Evolutionary conservation across 768 basidiomycete species (phyloP).

Genomic region (Lactarius evosmus): DNA sequence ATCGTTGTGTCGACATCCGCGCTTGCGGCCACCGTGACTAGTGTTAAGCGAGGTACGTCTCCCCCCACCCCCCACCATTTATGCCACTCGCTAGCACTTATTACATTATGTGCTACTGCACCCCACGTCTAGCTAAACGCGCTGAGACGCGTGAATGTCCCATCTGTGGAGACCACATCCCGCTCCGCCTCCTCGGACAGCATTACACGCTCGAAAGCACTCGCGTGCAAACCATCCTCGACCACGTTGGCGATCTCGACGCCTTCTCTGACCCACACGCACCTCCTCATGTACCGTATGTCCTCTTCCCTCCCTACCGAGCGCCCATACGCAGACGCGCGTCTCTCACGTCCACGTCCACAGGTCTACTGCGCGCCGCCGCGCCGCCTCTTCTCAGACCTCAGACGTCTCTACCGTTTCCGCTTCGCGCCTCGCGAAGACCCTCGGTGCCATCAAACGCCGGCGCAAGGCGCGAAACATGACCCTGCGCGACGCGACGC

Average conservation of each 20-base stretch:
- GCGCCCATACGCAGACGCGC: slow-evolving; percentile 17
- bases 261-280: slow-evolving; percentile 45
- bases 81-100: background rate
- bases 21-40: background rate
- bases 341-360: slow-evolving; percentile 37
- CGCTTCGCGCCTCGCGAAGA: slow-evolving; percentile 43
- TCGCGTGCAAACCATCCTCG: slow-evolving; percentile 65
- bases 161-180: slow-evolving; percentile 68
- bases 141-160: slow-evolving; percentile 76
- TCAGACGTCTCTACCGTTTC: slow-evolving; percentile 29
- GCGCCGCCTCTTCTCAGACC: slow-evolving; percentile 43
- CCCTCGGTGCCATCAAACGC: slow-evolving; percentile 60
- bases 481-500: slow-evolving; percentile 64
- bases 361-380: slow-evolving; percentile 35
- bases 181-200: slow-evolving; percentile 61
- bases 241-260: slow-evolving; percentile 58
- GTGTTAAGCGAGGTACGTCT: slow-evolving; percentile 18
- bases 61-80: too few relatives aligned
- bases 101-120: too few relatives aligned
- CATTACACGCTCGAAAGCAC: slow-evolving; percentile 66
- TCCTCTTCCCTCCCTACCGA: slow-evolving; percentile 17
- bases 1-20: slow-evolving; percentile 12
- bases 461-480: slow-evolving; percentile 65
- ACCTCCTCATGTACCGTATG: slow-evolving; percentile 51
- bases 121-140: slow-evolving; percentile 50